Evolutionary conservation across 106 monocot species (phyloP).

Genomic region (Dendrobium chrysotoxum): DNA sequence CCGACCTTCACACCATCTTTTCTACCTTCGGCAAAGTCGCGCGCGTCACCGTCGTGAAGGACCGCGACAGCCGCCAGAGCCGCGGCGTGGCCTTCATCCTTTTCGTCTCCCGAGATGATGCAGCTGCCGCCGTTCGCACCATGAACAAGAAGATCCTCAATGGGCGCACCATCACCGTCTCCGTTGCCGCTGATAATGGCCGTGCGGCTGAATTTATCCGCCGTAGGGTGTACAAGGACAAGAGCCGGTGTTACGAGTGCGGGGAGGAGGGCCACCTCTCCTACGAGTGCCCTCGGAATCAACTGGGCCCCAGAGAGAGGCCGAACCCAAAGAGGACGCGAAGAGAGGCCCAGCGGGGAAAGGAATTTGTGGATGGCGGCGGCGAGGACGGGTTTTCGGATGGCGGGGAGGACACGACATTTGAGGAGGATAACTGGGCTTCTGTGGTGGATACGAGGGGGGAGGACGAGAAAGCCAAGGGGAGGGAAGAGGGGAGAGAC

Average conservation of each 20-base stretch:
- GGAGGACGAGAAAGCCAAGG: slow-evolving; percentile 47
- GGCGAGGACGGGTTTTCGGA: slow-evolving; percentile 17
- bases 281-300: slow-evolving; percentile 83
- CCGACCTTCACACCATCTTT: slow-evolving; percentile 95
- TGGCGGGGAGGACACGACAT: slow-evolving; percentile 21
- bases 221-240: slow-evolving; percentile 77
- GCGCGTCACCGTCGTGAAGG: slow-evolving; percentile 89
- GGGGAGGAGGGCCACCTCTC: slow-evolving; percentile 88
- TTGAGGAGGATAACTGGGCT: slow-evolving; percentile 82
- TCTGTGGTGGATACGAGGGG: slow-evolving; percentile 85
- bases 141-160: slow-evolving; percentile 82
- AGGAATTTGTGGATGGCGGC: slow-evolving; percentile 8
- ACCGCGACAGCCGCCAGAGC: slow-evolving; percentile 53
- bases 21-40: slow-evolving; percentile 96
- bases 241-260: slow-evolving; percentile 94
- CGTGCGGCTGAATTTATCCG: slow-evolving; percentile 85
- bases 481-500: slow-evolving; percentile 15
- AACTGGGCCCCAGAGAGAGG: slow-evolving; percentile 73
- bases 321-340: slow-evolving; percentile 44
- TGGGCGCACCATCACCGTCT: slow-evolving; percentile 64
- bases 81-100: slow-evolving; percentile 97
- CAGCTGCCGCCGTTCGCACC: slow-evolving; percentile 39
- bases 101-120: slow-evolving; percentile 84
- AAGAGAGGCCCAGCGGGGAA: slow-evolving; percentile 10
- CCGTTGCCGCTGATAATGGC: slow-evolving; percentile 90